Evolutionary conservation across 495 filamentous ascomycete genomes (phyloP).

Genomic region (Penicillium desertorum): DNA sequence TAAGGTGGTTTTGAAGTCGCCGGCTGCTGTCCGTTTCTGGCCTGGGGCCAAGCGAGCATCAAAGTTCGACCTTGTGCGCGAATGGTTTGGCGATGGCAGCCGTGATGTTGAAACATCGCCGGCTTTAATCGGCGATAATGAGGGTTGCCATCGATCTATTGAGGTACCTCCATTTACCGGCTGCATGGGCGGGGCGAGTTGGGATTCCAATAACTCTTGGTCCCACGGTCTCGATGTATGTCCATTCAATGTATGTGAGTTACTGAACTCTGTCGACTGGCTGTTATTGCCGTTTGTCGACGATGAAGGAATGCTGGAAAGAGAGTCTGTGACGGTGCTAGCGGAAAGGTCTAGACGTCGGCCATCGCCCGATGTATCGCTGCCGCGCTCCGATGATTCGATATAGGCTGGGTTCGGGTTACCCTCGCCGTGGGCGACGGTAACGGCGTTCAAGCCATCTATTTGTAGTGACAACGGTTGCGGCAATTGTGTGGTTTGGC

Average conservation of each 20-base stretch:
- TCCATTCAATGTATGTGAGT: slow-evolving; percentile 11
- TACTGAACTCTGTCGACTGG: slow-evolving; percentile 15
- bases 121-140: slow-evolving; percentile 14
- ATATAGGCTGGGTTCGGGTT: slow-evolving; percentile 15
- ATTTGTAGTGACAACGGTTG: slow-evolving; percentile 28
- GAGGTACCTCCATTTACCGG: slow-evolving; percentile 13
- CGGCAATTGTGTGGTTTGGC: slow-evolving; percentile 24
- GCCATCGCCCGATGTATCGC: slow-evolving; percentile 25
- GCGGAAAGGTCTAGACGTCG: slow-evolving; percentile 25
- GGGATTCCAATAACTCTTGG: slow-evolving; percentile 5
- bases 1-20: slow-evolving; percentile 55
- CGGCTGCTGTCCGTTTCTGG: slow-evolving; percentile 65
- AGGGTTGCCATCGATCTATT: slow-evolving; percentile 12
- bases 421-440: slow-evolving; percentile 12
- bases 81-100: slow-evolving; percentile 10
- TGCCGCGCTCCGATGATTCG: slow-evolving; percentile 30
- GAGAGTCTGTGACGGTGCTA: slow-evolving; percentile 22
- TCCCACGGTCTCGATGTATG: slow-evolving; percentile 13
- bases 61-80: slow-evolving; percentile 11
- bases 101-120: slow-evolving; percentile 18
- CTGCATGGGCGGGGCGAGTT: slow-evolving; percentile 10
- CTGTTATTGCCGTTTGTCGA: slow-evolving; percentile 16
- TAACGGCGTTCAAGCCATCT: slow-evolving; percentile 23
- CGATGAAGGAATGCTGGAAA: slow-evolving; percentile 19
- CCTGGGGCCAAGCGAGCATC: slow-evolving; percentile 24